Percentiles rank a stretch among this genome's conserved stretches.
Evolutionary conservation across 2,329 filamentous ascomycete species (phyloP).

Genomic region (Bipolaris cookei): DNA sequence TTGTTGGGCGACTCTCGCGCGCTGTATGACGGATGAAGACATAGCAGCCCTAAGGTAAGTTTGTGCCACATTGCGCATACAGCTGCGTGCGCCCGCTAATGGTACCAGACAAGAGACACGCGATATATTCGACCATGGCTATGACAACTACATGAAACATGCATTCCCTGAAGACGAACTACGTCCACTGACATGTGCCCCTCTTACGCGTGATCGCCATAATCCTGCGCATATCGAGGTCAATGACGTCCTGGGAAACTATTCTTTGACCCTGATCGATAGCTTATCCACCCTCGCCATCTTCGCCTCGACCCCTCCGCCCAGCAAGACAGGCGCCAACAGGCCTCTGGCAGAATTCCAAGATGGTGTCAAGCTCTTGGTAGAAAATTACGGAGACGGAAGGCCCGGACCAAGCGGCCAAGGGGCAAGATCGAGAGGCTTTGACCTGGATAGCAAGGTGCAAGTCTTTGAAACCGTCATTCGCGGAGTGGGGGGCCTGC

Average conservation of each 20-base stretch:
- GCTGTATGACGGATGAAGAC: conserved; percentile 55
- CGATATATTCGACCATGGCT: conserved; percentile 96
- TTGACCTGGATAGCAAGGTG: conserved; percentile 96
- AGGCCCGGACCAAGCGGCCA: conserved; percentile 69
- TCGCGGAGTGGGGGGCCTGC: conserved; percentile 83
- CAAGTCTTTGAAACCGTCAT: conserved; percentile 99
- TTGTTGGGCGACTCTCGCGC: conserved; percentile 42
- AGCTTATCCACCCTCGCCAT: conserved; percentile 94
- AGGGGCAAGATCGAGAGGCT: conserved; percentile 77
- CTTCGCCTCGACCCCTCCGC: conserved; percentile 74
- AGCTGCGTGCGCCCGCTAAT: conserved; percentile 15
- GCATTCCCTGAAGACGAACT: conserved; percentile 97
- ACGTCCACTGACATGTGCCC: conserved; percentile 81
- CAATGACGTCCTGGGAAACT: conserved; percentile 96
- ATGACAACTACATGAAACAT: conserved; percentile 89
- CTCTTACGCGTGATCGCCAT: conserved; percentile 80
- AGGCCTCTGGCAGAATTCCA: conserved; percentile 69
- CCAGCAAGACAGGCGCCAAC: conserved; percentile 62
- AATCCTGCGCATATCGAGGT: conserved; percentile 83
- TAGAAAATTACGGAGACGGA: conserved; percentile 87
- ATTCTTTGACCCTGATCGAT: conserved; percentile 93
- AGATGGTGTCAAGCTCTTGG: conserved; percentile 74
- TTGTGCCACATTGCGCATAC: neutral
- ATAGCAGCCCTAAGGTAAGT: conserved; percentile 48
- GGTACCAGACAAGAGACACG: conserved; percentile 53